Evolutionary conservation across 148 eudicot species (phyloP).

Genomic region (Hydrangea macrophylla): DNA sequence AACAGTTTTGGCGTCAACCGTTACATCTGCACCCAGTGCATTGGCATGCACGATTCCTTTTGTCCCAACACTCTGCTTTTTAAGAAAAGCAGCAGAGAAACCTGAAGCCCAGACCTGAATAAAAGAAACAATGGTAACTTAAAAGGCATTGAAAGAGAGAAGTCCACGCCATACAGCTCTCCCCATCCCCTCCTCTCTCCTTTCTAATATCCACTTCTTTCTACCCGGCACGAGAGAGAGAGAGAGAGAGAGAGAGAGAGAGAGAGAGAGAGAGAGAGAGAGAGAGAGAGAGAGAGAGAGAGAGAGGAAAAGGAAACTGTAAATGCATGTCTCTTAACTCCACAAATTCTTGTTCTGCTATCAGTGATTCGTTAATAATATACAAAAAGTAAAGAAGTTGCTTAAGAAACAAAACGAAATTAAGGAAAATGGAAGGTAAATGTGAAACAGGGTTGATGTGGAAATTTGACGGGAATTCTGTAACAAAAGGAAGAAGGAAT

Average conservation of each 20-base stretch:
- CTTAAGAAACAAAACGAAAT: not conserved
- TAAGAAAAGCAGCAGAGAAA: constrained; percentile 95
- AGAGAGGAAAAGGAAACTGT: not conserved
- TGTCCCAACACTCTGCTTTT: constrained; percentile 80
- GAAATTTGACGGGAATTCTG: not conserved
- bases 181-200: not conserved
- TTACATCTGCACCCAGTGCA: constrained; percentile 27
- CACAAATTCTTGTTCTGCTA: no score
- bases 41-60: constrained; percentile 37
- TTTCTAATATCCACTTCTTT: no score
- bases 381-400: not conserved
- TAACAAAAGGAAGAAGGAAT: not conserved
- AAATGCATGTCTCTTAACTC: no score
- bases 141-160: not conserved
- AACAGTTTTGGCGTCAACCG: constrained; percentile 26
- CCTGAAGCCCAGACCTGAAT: constrained; percentile 96
- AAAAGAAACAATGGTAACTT: not conserved
- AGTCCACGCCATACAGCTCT: not conserved
- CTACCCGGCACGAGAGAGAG: not conserved
- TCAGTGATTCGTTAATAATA: not conserved
- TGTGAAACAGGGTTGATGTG: not conserved
- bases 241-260: not conserved
- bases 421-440: not conserved
- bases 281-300: not conserved
- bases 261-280: not conserved